A percentile compares a stretch with the other conserved stretches of the same genome.
phyloP scores from a whole-genome alignment of 2,329 filamentous ascomycete species.

The Paramyrothecium roridum region DNA sequence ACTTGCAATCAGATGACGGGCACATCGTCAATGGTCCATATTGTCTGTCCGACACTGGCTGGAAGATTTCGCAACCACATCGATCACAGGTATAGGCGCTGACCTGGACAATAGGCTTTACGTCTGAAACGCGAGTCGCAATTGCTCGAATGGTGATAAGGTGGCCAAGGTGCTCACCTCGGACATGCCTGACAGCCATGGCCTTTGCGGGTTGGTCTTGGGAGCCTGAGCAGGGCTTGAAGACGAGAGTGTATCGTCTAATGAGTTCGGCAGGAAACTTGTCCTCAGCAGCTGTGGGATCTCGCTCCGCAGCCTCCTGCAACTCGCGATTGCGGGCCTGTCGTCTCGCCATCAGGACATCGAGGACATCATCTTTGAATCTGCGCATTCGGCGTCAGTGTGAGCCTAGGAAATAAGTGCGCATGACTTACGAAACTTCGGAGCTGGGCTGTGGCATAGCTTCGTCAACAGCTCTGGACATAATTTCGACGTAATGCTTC shows the following conservation, averaged over 20 bases:
- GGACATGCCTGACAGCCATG: slow-evolving; percentile 88
- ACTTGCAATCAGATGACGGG: slow-evolving; percentile 83
- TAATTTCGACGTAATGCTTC: slow-evolving; percentile 89
- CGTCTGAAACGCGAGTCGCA: slow-evolving; percentile 90
- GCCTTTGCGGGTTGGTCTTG: slow-evolving; percentile 60
- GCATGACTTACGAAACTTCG: slow-evolving; percentile 65
- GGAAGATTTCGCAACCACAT: slow-evolving; percentile 96
- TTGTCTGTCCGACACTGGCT: slow-evolving; percentile 87
- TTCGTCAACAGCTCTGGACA: slow-evolving; percentile 84
- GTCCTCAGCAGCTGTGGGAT: slow-evolving; percentile 64
- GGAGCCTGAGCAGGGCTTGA: slow-evolving; percentile 82
- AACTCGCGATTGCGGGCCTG: slow-evolving; percentile 81
- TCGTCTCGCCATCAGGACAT: slow-evolving; percentile 93
- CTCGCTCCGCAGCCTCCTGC: slow-evolving; percentile 61
- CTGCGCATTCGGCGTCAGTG: slow-evolving; percentile 34
- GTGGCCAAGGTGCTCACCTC: slow-evolving; percentile 87
- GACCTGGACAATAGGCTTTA: slow-evolving; percentile 96
- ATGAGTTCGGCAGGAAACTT: slow-evolving; percentile 91
- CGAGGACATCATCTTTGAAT: slow-evolving; percentile 96
- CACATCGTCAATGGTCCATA: slow-evolving; percentile 86
- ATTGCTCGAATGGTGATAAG: slow-evolving; percentile 95
- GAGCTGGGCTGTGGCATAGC: slow-evolving; percentile 75
- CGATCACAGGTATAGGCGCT: slow-evolving; percentile 97
- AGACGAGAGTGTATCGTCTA: slow-evolving; percentile 90
- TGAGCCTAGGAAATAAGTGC: background rate